Base-by-base conservation (phyloP, 1,284 basidiomycete genomes). In the Trichosporon coremiiforme region DNA sequence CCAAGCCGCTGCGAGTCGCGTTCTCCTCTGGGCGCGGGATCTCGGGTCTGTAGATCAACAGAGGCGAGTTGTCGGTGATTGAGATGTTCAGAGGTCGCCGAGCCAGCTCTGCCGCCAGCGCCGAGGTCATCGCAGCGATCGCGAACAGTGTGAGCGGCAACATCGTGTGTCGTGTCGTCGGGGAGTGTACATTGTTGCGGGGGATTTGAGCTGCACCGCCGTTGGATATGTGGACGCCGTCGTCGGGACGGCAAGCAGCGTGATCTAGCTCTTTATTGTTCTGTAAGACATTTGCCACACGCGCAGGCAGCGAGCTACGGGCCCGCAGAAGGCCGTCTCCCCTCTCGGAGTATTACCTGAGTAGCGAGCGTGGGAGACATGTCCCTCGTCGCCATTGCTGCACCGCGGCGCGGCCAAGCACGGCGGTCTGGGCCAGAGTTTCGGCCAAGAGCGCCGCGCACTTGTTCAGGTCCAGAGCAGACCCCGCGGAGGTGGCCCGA, bases 1-100 rank as follows among this genome's bases (percentile, higher is more conserved):
- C 12, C 29, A n/a, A 7, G 17, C 57, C 57, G 17, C 29, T 60
- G 1, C 57, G 57, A 4, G 57, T 60, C 29, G 57, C 15, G 31
- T 60, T 60, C 31, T 60, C 57, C 57, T 60, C 57, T 15, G 57
- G 57, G 3, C 57, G 29, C 5, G 57, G 57, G 17, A 60, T 33
- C 1, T 35, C 31, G 4, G 57, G 57, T 5, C 12, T 7, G 31
- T 60, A 60, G 17, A 31, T 17, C 4, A 60, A 31, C 31, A 60
- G 10, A 2, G 57, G 57, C 3, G 57, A 60, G 57, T 60, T 60
- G 31, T 60, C 57, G 57, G 57, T 60, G 13, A 60, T 60, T 7
- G 29, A 25, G 29, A 60, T 60, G 31, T 35, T 60, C 57, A 60
- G 29, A 2, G 57, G 57, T 31, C 29, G 57, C 13, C 57, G 57